Percentiles rank a stretch among this genome's conserved stretches.
Conservation (phyloP, 768 basidiomycete species). For the Xerocomus brunneocitrinus region DNA sequence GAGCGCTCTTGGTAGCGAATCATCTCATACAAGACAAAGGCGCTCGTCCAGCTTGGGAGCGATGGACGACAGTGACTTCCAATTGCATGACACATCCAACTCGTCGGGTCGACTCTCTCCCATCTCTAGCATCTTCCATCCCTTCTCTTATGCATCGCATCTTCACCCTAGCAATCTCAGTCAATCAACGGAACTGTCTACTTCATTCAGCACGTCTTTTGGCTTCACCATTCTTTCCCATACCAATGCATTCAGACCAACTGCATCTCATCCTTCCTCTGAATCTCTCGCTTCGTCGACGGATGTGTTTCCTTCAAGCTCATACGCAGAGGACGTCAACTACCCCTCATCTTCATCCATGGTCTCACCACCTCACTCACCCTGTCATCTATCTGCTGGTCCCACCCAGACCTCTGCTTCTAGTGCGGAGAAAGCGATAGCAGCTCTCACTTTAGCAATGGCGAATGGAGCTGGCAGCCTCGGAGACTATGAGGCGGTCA, state of each 20-base stretch:
- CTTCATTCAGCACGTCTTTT: constrained; percentile 26
- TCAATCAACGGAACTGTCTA: constrained; percentile 12
- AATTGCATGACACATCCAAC: constrained; percentile 9
- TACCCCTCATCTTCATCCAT: constrained; percentile 9
- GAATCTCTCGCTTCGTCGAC: constrained; percentile 10
- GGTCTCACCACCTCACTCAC: constrained; percentile 12
- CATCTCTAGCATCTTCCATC: constrained; percentile 19
- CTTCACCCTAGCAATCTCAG: constrained; percentile 10
- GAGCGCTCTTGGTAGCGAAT: constrained; percentile 21
- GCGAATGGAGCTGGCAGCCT: constrained; percentile 61
- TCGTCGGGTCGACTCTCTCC: constrained; percentile 22
- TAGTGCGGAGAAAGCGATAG: constrained; percentile 55
- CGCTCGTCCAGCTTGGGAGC: constrained; percentile 43
- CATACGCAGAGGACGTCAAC: constrained; percentile 2
- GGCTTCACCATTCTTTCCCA: constrained; percentile 21
- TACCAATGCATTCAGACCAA: constrained; percentile 25
- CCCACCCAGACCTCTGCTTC: constrained; percentile 32
- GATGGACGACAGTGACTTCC: constrained; percentile 36
- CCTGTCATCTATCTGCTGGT: constrained; percentile 3
- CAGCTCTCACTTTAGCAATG: constrained; percentile 54
- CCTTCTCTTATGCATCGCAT: constrained; percentile 9
- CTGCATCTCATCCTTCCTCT: constrained; percentile 17
- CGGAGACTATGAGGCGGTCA: constrained; percentile 51
- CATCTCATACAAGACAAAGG: constrained; percentile 30
- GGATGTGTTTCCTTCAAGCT: constrained; percentile 5